A percentile compares a stretch with the other conserved stretches of the same genome.
These are phyloP conservation scores for Boletus barrowsii DNA, from an alignment of 768 basidiomycete genomes.

Conservation along the genomic window DNA sequence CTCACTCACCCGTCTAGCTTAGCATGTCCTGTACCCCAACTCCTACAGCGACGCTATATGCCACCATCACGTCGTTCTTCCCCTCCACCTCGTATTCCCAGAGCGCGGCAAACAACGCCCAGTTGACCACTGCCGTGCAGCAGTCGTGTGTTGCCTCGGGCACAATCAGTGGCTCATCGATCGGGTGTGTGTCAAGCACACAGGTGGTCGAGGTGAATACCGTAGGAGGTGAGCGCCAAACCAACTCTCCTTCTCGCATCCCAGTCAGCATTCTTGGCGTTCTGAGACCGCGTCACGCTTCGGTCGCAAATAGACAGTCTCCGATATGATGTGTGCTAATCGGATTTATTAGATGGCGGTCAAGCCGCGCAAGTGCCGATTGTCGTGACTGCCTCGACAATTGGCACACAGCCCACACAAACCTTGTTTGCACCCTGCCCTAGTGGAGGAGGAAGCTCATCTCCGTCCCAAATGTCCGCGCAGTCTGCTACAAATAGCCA, in stretches of 20 bases:
- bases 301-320: slow-evolving; percentile 1
- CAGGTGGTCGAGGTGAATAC: slow-evolving; percentile 32
- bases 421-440: slow-evolving; percentile 45
- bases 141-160: slow-evolving; percentile 33
- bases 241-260: background rate
- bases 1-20: background rate
- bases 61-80: slow-evolving; percentile 34
- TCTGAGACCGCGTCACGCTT: slow-evolving; percentile 19
- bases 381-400: slow-evolving; percentile 34
- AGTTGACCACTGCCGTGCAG: slow-evolving; percentile 33
- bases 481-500: slow-evolving; percentile 8
- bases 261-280: background rate
- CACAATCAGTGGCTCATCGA: slow-evolving; percentile 21
- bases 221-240: slow-evolving; percentile 32
- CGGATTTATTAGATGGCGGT: slow-evolving; percentile 21
- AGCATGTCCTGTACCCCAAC: slow-evolving; percentile 39
- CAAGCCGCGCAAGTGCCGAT: slow-evolving; percentile 41
- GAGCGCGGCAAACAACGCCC: slow-evolving; percentile 31
- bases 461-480: slow-evolving; percentile 7
- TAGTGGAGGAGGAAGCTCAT: slow-evolving; percentile 14
- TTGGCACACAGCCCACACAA: slow-evolving; percentile 26
- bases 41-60: slow-evolving; percentile 44
- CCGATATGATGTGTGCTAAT: slow-evolving; percentile 13
- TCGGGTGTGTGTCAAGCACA: slow-evolving; percentile 29
- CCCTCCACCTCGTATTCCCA: slow-evolving; percentile 37